Evolutionary conservation across 192 early-diverging fungal genomes (phyloP).

Genomic region (Cladochytrium replicatum): DNA sequence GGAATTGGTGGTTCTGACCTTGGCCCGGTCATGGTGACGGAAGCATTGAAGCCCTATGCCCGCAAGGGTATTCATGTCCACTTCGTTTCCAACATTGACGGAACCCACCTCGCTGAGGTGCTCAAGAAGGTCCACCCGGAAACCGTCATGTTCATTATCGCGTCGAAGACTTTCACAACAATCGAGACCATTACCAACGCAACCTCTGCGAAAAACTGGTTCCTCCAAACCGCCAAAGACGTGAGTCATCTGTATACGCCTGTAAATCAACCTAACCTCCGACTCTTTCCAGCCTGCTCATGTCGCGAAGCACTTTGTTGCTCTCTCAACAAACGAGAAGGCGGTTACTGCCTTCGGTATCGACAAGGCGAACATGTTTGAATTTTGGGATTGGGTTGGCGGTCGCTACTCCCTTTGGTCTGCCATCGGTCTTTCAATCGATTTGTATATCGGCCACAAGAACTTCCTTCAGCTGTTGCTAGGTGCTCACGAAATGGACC

Average conservation of each 20-base stretch:
- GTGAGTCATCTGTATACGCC: slow-evolving; percentile 33
- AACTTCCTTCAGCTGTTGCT: slow-evolving; percentile 85
- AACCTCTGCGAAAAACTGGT: slow-evolving; percentile 87
- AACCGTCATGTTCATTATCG: slow-evolving; percentile 88
- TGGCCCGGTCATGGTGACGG: slow-evolving; percentile 98
- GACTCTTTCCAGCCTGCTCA: slow-evolving; percentile 34
- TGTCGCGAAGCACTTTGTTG: slow-evolving; percentile 99
- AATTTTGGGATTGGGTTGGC: slow-evolving; percentile 99
- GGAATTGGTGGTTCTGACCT: slow-evolving; percentile 98
- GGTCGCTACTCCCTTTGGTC: slow-evolving; percentile 99
- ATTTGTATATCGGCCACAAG: slow-evolving; percentile 87
- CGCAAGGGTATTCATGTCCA: slow-evolving; percentile 70
- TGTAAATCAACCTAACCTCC: slow-evolving; percentile 1
- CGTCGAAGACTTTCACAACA: slow-evolving; percentile 97
- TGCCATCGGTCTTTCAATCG: slow-evolving; percentile 95
- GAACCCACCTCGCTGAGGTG: slow-evolving; percentile 91
- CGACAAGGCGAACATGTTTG: slow-evolving; percentile 95
- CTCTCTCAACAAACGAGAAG: slow-evolving; percentile 89
- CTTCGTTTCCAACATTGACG: slow-evolving; percentile 98
- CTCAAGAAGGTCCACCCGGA: slow-evolving; percentile 80
- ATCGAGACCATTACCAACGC: slow-evolving; percentile 99
- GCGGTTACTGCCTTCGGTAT: slow-evolving; percentile 89
- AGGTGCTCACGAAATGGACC: slow-evolving; percentile 94
- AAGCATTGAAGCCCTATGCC: slow-evolving; percentile 90
- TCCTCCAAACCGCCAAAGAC: slow-evolving; percentile 75